Evolutionary conservation across 1,284 basidiomycete genomes (phyloP).

Genomic region (Microbotryum intermedium): DNA sequence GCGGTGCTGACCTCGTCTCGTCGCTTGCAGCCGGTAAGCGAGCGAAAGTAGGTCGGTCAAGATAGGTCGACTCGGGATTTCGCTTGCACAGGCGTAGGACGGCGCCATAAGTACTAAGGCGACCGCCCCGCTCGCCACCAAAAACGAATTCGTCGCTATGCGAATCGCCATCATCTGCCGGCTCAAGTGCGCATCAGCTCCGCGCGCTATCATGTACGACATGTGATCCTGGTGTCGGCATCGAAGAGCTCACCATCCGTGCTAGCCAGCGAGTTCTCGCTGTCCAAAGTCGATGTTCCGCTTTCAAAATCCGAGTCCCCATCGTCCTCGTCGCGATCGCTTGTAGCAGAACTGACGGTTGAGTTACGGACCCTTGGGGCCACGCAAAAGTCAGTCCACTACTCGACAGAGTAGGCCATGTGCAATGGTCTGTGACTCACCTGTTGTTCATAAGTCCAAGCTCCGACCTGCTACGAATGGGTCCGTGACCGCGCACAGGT

Average conservation of each 20-base stretch:
- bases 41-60: conserved; percentile 12
- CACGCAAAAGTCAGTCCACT: no score
- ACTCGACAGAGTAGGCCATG: no score
- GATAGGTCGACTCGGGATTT: conserved; percentile 8
- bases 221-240: neutral
- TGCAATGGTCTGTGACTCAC: no score
- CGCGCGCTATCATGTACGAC: neutral
- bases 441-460: no score
- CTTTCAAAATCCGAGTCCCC: neutral
- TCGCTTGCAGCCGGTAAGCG: neutral
- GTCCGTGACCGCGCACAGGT: neutral
- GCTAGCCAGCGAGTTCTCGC: neutral
- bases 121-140: conserved; percentile 2
- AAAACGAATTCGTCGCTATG: neutral
- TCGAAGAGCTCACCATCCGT: neutral
- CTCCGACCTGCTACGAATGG: no score
- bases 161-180: conserved; percentile 5
- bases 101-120: conserved; percentile 19
- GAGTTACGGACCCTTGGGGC: neutral
- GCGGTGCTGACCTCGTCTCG: neutral
- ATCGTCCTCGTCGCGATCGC: neutral
- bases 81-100: conserved; percentile 14
- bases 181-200: neutral
- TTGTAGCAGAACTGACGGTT: neutral
- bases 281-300: neutral